These are phyloP conservation scores for Cyberlindnera misumaiensis DNA, from an alignment of 805 yeast genomes.

Conservation along the genomic window DNA sequence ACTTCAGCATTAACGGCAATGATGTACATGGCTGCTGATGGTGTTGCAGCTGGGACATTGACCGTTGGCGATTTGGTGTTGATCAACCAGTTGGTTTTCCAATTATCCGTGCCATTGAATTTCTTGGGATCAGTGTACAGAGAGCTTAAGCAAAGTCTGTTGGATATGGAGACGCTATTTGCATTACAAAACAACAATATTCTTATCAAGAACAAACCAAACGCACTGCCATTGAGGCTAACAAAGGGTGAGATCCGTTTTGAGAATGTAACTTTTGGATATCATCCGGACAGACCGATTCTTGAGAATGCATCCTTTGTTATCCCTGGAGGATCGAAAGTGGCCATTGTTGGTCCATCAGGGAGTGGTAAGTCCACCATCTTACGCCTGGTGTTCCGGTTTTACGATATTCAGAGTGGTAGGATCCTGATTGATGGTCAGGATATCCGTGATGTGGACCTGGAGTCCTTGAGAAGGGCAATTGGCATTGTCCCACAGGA, in stretches of 20 bases:
- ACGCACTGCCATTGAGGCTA: slow-evolving; percentile 56
- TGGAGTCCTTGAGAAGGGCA: slow-evolving; percentile 65
- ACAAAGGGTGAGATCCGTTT: slow-evolving; percentile 62
- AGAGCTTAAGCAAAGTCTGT: slow-evolving; percentile 83
- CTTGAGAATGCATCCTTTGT: slow-evolving; percentile 72
- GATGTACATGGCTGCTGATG: slow-evolving; percentile 98
- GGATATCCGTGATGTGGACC: slow-evolving; percentile 66
- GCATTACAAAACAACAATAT: slow-evolving; percentile 73
- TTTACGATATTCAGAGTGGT: slow-evolving; percentile 79
- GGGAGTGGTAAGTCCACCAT: slow-evolving; percentile 96
- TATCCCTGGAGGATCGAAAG: slow-evolving; percentile 85
- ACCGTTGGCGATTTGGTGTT: slow-evolving; percentile 94
- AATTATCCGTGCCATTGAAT: slow-evolving; percentile 88
- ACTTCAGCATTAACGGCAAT: slow-evolving; percentile 88
- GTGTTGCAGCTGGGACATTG: slow-evolving; percentile 74
- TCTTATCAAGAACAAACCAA: slow-evolving; percentile 51
- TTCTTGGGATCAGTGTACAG: slow-evolving; percentile 94
- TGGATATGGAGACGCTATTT: slow-evolving; percentile 95
- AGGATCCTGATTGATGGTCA: slow-evolving; percentile 82
- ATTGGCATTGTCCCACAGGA: slow-evolving; percentile 97
- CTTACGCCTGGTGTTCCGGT: slow-evolving; percentile 75
- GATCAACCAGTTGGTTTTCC: slow-evolving; percentile 93
- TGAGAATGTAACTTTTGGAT: slow-evolving; percentile 90
- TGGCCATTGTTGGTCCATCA: slow-evolving; percentile 94
- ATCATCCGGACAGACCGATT: slow-evolving; percentile 84